Evolutionary conservation across 257 asterid species (phyloP).

Genomic region (Buddleja alternifolia): DNA sequence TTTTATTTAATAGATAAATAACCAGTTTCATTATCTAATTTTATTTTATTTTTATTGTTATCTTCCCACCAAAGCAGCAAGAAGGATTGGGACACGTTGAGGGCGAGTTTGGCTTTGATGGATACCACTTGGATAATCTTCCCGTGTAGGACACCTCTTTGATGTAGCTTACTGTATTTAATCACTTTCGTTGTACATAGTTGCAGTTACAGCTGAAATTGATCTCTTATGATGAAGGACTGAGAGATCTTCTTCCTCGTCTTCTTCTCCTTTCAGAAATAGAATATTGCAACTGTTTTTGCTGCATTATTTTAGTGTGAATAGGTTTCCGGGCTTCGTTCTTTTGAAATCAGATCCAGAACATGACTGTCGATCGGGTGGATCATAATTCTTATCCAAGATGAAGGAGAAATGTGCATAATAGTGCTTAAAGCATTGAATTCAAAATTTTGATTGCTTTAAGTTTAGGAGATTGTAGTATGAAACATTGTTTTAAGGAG

Average conservation of each 20-base stretch:
- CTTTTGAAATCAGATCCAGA: conserved; percentile 6
- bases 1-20: not conserved
- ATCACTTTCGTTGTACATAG: conserved; percentile 50
- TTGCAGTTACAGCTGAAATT: conserved; percentile 31
- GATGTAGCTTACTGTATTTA: conserved; percentile 27
- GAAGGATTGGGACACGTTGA: conserved; percentile 61
- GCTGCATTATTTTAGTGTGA: conserved; percentile 35
- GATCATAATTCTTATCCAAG: conserved; percentile 23
- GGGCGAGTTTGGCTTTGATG: conserved; percentile 71
- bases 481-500: not conserved
- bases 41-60: not conserved
- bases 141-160: conserved; percentile 47
- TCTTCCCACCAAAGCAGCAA: conserved; percentile 51
- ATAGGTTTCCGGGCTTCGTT: conserved; percentile 23
- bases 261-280: conserved; percentile 16
- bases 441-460: conserved; percentile 50
- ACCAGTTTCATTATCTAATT: conserved; percentile 13
- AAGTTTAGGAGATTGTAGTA: conserved; percentile 44
- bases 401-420: conserved; percentile 36
- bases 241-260: conserved; percentile 26
- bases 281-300: conserved; percentile 27
- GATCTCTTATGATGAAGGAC: conserved; percentile 15
- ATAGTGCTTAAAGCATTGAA: conserved; percentile 39
- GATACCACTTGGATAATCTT: conserved; percentile 66
- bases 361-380: not conserved